phyloP scores from a whole-genome alignment of 192 early-diverging fungal species.

The Coemansia sp. region DNA sequence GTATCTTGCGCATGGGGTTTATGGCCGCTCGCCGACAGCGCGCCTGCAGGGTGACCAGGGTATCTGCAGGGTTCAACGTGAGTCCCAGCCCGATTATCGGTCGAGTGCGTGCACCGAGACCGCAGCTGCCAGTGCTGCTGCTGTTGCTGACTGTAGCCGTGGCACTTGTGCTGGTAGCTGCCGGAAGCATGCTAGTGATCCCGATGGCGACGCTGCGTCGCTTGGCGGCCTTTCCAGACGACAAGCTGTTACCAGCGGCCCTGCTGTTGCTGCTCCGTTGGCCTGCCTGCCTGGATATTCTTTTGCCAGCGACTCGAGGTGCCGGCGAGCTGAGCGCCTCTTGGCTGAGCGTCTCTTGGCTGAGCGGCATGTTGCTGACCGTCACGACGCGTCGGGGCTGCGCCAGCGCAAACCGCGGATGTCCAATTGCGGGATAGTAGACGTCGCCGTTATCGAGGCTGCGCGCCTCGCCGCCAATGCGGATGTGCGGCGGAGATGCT shows the following conservation, averaged over 20 bases:
- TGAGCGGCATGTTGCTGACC: slow-evolving; percentile 1
- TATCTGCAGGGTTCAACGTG: slow-evolving; percentile 41
- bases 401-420: slow-evolving; percentile 35
- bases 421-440: slow-evolving; percentile 8
- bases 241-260: too few relatives aligned
- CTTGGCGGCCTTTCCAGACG: too few relatives aligned
- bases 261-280: background rate
- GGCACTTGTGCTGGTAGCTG: background rate
- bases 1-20: too few relatives aligned
- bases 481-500: slow-evolving; percentile 6
- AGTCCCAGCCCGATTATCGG: slow-evolving; percentile 42
- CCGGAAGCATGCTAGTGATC: slow-evolving; percentile 12
- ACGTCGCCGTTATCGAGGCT: slow-evolving; percentile 2
- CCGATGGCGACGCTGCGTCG: slow-evolving; percentile 17
- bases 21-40: too few relatives aligned
- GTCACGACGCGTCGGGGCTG: slow-evolving; percentile 36
- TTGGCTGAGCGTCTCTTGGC: background rate
- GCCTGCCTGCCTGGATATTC: too few relatives aligned
- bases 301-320: too few relatives aligned
- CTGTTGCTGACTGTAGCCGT: background rate
- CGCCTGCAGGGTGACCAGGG: slow-evolving; percentile 30
- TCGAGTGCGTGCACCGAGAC: slow-evolving; percentile 5
- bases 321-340: too few relatives aligned
- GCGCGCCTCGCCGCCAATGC: slow-evolving; percentile 6
- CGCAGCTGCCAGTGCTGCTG: background rate